Percentiles rank a stretch among this genome's conserved stretches.
These are phyloP conservation scores for Lantana camara DNA, from an alignment of 257 asterid genomes.

Conservation along the genomic window DNA sequence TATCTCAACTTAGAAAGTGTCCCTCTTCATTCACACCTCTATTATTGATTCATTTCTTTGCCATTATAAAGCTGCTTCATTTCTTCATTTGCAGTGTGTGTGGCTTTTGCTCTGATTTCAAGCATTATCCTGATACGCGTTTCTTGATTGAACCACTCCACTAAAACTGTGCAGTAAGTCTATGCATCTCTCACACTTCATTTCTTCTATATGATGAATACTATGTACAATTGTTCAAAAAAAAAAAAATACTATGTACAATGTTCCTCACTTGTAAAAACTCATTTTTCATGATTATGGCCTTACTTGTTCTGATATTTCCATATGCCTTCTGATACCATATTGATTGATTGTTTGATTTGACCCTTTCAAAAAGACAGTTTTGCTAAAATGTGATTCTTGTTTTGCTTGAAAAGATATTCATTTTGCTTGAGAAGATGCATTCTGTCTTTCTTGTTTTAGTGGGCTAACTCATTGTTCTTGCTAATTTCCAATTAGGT, in stretches of 20 bases:
- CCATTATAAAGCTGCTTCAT: neutral
- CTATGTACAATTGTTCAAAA: too few relatives aligned
- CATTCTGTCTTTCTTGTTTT: neutral
- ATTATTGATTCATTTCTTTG: constrained; percentile 2
- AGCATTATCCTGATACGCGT: constrained; percentile 18
- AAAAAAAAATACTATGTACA: too few relatives aligned
- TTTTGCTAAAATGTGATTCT: too few relatives aligned
- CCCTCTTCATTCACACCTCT: constrained; percentile 6
- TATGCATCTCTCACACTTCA: neutral
- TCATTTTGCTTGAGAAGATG: neutral
- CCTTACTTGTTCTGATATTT: neutral
- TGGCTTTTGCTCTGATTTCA: neutral
- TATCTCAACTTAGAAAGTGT: neutral
- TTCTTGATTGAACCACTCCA: neutral
- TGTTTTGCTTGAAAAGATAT: neutral
- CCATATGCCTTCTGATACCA: neutral
- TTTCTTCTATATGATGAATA: neutral
- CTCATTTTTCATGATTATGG: neutral
- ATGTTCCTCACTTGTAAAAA: neutral
- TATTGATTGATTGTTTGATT: too few relatives aligned
- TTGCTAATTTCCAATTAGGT: constrained; percentile 30
- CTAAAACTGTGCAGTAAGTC: neutral
- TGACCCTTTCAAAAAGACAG: too few relatives aligned
- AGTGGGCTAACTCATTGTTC: neutral
- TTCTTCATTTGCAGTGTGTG: neutral